These are phyloP conservation scores for Diaporthe ilicicola DNA, from an alignment of 2,329 filamentous ascomycete genomes.

Conservation along the genomic window DNA sequence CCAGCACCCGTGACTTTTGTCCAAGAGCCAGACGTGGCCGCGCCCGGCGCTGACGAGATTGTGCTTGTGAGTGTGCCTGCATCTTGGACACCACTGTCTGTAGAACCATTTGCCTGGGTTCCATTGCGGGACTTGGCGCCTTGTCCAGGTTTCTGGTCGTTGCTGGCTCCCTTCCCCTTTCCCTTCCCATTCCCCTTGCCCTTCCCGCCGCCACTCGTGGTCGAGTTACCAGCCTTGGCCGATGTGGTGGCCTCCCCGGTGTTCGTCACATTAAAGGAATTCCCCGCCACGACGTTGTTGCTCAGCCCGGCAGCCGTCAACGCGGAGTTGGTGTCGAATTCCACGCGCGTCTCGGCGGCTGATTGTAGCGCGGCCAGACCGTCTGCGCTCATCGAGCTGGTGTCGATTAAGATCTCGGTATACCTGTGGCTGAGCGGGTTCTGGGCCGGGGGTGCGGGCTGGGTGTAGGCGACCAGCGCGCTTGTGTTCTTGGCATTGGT, in stretches of 20 bases:
- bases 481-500: conserved; percentile 40
- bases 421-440: conserved; percentile 49
- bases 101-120: not conserved
- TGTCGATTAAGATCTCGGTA: conserved; percentile 49
- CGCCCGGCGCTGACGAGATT: not conserved
- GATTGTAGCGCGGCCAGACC: conserved; percentile 38
- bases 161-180: too few species aligned
- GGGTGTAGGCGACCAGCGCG: conserved; percentile 44
- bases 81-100: fast-evolving
- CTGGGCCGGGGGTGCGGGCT: conserved; percentile 47
- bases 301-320: conserved; percentile 41
- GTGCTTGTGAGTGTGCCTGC: not conserved
- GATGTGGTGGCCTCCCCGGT: conserved; percentile 34
- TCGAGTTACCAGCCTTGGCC: not conserved
- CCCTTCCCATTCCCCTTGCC: too few species aligned
- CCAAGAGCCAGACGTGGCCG: not conserved
- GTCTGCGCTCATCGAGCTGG: conserved; percentile 39
- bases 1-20: not conserved
- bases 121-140: not conserved
- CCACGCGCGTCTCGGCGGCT: conserved; percentile 38
- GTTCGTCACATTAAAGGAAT: conserved; percentile 46
- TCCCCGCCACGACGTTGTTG: conserved; percentile 45
- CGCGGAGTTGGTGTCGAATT: conserved; percentile 39
- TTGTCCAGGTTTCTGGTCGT: not conserved
- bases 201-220: not conserved